Evolutionary conservation across 441 rosid species (phyloP), one percentile per base, ranked within the genome.

Genomic region (Erodium trifolium): DNA sequence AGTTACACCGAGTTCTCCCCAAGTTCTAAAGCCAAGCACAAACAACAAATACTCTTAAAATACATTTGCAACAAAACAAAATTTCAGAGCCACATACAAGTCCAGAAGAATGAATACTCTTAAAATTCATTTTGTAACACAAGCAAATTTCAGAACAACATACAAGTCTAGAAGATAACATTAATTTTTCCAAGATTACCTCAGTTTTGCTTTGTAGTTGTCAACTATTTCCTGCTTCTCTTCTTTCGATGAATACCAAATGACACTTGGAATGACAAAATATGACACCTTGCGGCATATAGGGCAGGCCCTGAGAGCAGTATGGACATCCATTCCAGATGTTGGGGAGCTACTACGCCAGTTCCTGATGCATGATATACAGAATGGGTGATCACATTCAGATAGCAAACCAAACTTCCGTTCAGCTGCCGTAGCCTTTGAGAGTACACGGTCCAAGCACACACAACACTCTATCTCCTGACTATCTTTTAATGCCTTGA

Each of bases 371-470:
- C 99, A 95, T 2, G 91, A 88, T 72, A 95, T 86, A 76, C 99
- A 94, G 77, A 94, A 94, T 39, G 99, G 94, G 84, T 94, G 99
- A 85, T 94, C 94, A 69, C 99, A 92, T 78, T 94, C 99, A 2
- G 98, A 88, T 19, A 94, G 84, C 72, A 92, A 70, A 55, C 99
- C 98, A 73, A 94, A 94, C 85, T 90, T 92, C 35, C 98, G 81
- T 74, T 95, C 99, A 74, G 93, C 95, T 69, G 92, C 86, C 11
- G 93, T 80, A 1, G 95, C 69, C 77, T 95, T 95, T 1, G 91
- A 88, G 41, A 95, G 87, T 45, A 95, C 90, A 66, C 89, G 90
- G 73, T 95, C 99, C 78, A 92, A 70, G 78, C 85, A 87, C 59
- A 81, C 91, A 63, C 92, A 69, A 76, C 91, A 87, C 71, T 86